These are phyloP conservation scores for Silene coronaria DNA, from an alignment of 179 eudicot genomes.

Conservation along the genomic window DNA sequence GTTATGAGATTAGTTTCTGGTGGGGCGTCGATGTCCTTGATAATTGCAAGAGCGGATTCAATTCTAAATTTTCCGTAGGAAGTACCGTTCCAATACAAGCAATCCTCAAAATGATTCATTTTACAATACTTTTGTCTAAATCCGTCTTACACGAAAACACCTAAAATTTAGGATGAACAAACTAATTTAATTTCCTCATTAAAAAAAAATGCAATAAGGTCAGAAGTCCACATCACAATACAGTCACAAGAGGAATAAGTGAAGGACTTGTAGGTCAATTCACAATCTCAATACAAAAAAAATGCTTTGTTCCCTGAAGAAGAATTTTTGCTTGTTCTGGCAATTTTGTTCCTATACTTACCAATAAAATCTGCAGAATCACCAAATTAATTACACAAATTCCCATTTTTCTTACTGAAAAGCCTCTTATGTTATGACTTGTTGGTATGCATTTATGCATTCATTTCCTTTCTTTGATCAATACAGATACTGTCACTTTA, in stretches of 20 bases:
- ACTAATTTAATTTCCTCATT: too few species aligned
- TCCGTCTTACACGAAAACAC: too few species aligned
- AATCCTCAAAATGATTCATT: too few species aligned
- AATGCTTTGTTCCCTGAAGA: constrained; percentile 7
- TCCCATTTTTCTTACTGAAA: background rate
- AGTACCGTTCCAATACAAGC: too few species aligned
- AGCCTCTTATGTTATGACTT: background rate
- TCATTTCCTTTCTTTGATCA: constrained; percentile 7
- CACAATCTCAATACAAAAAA: background rate
- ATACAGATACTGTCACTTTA: background rate
- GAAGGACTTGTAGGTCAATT: constrained; percentile 5
- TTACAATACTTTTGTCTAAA: too few species aligned
- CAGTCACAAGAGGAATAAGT: background rate
- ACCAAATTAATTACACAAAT: background rate
- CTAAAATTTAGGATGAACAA: too few species aligned
- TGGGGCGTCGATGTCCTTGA: too few species aligned
- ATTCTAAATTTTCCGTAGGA: too few species aligned
- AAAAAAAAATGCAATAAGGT: background rate
- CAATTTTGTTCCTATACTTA: constrained; percentile 13
- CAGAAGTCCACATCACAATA: background rate
- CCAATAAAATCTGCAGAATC: constrained; percentile 14
- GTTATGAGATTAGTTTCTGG: too few species aligned
- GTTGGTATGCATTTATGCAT: too few species aligned
- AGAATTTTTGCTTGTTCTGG: constrained; percentile 22
- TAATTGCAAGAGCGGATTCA: too few species aligned